Evolutionary conservation across 2,329 filamentous ascomycete species (phyloP), one percentile per base, ranked within the genome.

Genomic region (Coniochaeta prunicola): DNA sequence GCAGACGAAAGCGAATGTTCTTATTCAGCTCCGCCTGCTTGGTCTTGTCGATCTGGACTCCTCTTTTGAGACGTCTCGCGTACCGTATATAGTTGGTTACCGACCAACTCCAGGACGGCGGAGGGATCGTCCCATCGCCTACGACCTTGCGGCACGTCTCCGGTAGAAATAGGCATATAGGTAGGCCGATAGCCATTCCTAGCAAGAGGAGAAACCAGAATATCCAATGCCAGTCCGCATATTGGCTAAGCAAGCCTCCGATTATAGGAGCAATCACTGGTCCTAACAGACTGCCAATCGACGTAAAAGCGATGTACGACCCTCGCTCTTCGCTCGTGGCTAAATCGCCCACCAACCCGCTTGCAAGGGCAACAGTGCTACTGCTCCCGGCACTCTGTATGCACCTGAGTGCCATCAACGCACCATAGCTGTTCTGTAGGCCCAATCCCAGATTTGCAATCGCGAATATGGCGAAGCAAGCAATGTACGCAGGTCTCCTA

Each of bases 261-360:
- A 34, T 34, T 7, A 34, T 34, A 8, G 31, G 31, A 34, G 31
- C 31, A 34, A 34, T 34, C 31, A 34, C 31, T 34, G 31, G 31
- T 13, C 31, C 31, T 34, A 34, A 13, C 13, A 13, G 7, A 34
- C 31, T 34, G 1, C 76, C 80, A 19, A 77, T 70, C 19, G 75
- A 76, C 24, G 76, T 81, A 64, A 78, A 77, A 38, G 78, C 83
- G 57, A 88, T 77, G 63, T 84, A 85, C 36, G 77, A 73, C 3
- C 85, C 85, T 60, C 87, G 74, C 66, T 90, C 86, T 0, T 80
- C 79, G 1, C 80, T 80, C 0, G 84, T 87, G 13, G 82, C 75
- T 5, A 88, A 74, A 66, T 91, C 88, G 0, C 83, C 83, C 1
- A 90, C 78, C 0, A 89, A 80, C 0, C 80, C 86, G 30, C 70